Conservation (phyloP, 2,329 filamentous ascomycete genomes). For the Fonsecaea multimorphosa region DNA sequence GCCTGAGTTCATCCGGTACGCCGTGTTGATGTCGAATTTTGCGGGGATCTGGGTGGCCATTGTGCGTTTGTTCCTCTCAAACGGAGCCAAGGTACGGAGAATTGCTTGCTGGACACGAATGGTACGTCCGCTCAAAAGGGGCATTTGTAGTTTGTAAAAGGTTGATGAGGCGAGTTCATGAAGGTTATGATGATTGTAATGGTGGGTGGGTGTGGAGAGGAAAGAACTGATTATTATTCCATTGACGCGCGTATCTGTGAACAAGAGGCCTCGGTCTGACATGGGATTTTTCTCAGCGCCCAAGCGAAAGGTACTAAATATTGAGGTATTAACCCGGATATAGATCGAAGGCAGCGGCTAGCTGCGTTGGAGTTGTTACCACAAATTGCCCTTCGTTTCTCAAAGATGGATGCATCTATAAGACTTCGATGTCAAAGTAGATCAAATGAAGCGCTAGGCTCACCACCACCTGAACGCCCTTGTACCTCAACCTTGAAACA, state of each 20-base stretch:
- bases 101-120: background rate
- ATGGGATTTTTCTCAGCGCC: background rate
- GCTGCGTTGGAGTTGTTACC: background rate
- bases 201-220: background rate
- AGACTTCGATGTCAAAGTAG: background rate
- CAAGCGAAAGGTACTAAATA: too few relatives aligned
- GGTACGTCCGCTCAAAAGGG: background rate
- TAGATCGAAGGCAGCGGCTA: too few relatives aligned
- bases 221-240: background rate
- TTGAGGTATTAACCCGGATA: background rate
- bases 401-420: too few relatives aligned
- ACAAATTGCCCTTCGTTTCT: background rate
- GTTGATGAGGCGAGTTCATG: background rate
- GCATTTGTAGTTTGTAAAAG: background rate
- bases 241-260: background rate
- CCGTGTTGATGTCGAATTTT: constrained; percentile 41
- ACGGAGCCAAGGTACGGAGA: background rate
- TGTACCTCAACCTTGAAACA: background rate
- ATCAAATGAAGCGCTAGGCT: background rate
- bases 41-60: constrained; percentile 29
- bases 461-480: background rate
- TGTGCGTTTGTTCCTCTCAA: constrained; percentile 13
- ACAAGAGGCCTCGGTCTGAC: background rate
- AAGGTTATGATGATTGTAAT: background rate
- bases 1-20: constrained; percentile 49